Evolutionary conservation across 129 eudicot species (phyloP), one percentile per base, ranked within the genome.

Genomic region (Centella asiatica): DNA sequence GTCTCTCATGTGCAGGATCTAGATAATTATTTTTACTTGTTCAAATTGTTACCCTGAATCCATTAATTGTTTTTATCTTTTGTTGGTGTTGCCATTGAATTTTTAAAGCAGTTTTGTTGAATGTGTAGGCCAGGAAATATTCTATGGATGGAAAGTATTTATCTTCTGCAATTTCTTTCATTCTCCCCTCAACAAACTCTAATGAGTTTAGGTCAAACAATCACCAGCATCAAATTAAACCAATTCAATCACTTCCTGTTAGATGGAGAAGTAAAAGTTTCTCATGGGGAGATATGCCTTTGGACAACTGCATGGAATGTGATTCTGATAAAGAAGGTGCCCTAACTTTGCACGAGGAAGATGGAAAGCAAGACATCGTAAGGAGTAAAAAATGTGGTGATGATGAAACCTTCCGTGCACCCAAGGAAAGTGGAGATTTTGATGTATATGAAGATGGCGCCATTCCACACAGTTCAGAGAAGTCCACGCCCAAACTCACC

Each of bases 371-470:
- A 52, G 71, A 54, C 57, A 37, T 64, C 17, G 27, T 49, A 26
- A 74, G 29, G 46, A 49, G 37, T 31, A 14, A 27, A 67, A 45
- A 33, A 52, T 24, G 44, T 54, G 72, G 57, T 22, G 46, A 51
- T n/a, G 44, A n/a, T 24, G 80, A 78, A 57, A 29, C 66, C 2
- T 54, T 66, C 7, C 37, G 55, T 69, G n/a, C 75, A 26, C 69
- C 33, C 28, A 70, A 51, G n/a, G 88, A 76, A 37, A 64, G 68
- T 65, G 77, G 66, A 33, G 83, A 77, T 67, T 75, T 79, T 24
- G 88, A 87, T 65, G 44, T 44, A 1, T 84, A 66, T 76, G 98
- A 79, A 70, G 95, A 92, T 69, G 83, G 79, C 26, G 20, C 73
- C 6, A 78, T 81, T 65, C 78, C 69, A 68, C 72, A 61, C 33